A percentile compares a stretch with the other conserved stretches of the same genome.
phyloP scores from a whole-genome alignment of 495 filamentous ascomycete genomes.

The Penicillium dipodomyicola region DNA sequence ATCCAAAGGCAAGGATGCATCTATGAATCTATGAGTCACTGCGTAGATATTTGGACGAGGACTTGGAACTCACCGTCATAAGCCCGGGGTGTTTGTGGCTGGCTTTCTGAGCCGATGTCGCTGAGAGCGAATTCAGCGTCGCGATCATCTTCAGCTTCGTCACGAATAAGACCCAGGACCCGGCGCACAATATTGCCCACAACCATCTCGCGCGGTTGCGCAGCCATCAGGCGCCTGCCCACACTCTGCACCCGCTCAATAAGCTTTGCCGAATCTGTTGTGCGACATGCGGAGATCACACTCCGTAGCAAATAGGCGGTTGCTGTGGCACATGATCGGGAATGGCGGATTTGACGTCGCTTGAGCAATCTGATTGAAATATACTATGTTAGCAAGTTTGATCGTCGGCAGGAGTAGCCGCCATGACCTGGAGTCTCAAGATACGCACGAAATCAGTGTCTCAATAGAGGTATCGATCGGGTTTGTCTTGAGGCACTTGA shows the following conservation, averaged over 20 bases:
- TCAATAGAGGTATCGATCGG: slow-evolving; percentile 78
- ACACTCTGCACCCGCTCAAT: slow-evolving; percentile 72
- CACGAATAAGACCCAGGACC: slow-evolving; percentile 84
- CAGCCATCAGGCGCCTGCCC: slow-evolving; percentile 69
- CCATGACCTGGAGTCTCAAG: not conserved
- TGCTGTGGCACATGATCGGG: slow-evolving; percentile 83
- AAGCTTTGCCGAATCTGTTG: slow-evolving; percentile 70
- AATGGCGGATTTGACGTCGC: slow-evolving; percentile 81
- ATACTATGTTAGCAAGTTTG: slow-evolving; percentile 20
- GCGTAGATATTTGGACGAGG: slow-evolving; percentile 16
- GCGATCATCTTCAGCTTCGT: slow-evolving; percentile 80
- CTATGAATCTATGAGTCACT: slow-evolving; percentile 25
- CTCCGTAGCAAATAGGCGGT: slow-evolving; percentile 82
- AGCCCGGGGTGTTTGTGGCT: slow-evolving; percentile 49
- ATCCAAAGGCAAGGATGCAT: slow-evolving; percentile 34
- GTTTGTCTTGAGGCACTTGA: slow-evolving; percentile 71
- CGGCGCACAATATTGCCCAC: slow-evolving; percentile 92
- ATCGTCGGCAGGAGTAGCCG: not conserved
- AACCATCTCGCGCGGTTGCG: slow-evolving; percentile 83
- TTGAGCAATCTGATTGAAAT: slow-evolving; percentile 67
- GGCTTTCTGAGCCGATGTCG: slow-evolving; percentile 48
- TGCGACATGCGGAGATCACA: slow-evolving; percentile 67
- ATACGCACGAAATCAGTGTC: slow-evolving; percentile 69
- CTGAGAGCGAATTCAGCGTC: slow-evolving; percentile 62
- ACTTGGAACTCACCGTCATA: slow-evolving; percentile 34